Conservation (phyloP, 192 early-diverging fungal genomes). For the Coemansia sp. region DNA sequence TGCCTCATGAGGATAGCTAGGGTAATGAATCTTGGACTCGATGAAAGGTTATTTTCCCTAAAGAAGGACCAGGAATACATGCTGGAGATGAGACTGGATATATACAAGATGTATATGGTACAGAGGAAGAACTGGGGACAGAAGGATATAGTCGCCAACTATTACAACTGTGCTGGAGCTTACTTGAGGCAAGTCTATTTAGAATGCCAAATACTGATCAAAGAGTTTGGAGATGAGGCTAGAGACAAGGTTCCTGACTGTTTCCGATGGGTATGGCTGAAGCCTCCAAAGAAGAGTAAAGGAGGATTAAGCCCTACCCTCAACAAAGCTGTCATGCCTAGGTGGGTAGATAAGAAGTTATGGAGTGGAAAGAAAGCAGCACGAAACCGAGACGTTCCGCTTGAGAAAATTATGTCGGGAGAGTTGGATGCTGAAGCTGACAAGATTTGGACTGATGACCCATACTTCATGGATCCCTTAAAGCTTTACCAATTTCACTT, state of each 20-base stretch:
- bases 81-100: slow-evolving; percentile 8
- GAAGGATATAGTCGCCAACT: slow-evolving; percentile 1
- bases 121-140: slow-evolving; percentile 4
- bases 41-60: background rate
- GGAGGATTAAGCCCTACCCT: background rate
- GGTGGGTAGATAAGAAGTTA: background rate
- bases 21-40: background rate
- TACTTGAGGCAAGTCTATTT: slow-evolving; percentile 10
- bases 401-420: slow-evolving; percentile 1
- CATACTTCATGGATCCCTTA: slow-evolving; percentile 13
- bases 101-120: slow-evolving; percentile 4
- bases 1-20: slow-evolving; percentile 7
- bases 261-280: background rate
- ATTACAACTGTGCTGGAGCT: background rate
- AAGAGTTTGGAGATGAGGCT: background rate
- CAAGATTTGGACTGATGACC: slow-evolving; percentile 6
- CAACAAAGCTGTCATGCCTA: background rate
- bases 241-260: background rate
- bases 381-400: background rate
- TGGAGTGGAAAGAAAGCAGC: slow-evolving; percentile 1
- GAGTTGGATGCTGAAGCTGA: slow-evolving; percentile 3
- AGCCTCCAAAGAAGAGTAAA: background rate
- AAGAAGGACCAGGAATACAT: slow-evolving; percentile 2
- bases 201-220: background rate
- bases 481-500: slow-evolving; percentile 4